phyloP scores from a whole-genome alignment of 116 monocot genomes.

The Zostera marina region DNA sequence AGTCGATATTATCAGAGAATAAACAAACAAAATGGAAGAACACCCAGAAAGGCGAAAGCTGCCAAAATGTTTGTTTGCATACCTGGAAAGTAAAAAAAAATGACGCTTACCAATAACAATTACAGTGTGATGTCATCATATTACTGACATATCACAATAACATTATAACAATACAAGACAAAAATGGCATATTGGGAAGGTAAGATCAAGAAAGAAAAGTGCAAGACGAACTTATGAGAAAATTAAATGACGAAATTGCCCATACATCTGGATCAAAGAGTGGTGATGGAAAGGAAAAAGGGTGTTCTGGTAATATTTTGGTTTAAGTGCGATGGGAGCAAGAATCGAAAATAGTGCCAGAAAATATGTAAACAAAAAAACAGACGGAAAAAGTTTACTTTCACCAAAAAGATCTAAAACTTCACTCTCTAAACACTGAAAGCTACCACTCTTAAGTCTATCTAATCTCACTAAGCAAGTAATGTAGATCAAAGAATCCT shows the following conservation, averaged over 20 bases:
- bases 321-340: slow-evolving; percentile 1
- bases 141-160: too few relatives aligned
- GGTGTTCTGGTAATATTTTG: neutral
- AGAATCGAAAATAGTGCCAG: slow-evolving; percentile 1
- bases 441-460: too few relatives aligned
- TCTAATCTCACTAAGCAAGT: too few relatives aligned
- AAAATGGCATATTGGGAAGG: neutral
- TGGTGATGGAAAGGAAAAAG: neutral
- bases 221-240: neutral
- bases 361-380: neutral
- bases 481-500: neutral
- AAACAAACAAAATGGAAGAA: neutral
- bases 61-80: neutral
- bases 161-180: neutral
- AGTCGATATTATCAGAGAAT: neutral
- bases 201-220: neutral
- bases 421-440: too few relatives aligned
- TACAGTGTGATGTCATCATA: neutral
- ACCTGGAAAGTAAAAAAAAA: neutral
- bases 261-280: neutral
- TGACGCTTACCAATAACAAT: neutral
- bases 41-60: neutral
- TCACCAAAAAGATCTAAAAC: neutral
- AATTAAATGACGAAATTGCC: slow-evolving; percentile 1
- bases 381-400: neutral